Evolutionary conservation across 495 filamentous ascomycete species (phyloP), one percentile per base, ranked within the genome.

Genomic region (Lophiostoma macrostomum): DNA sequence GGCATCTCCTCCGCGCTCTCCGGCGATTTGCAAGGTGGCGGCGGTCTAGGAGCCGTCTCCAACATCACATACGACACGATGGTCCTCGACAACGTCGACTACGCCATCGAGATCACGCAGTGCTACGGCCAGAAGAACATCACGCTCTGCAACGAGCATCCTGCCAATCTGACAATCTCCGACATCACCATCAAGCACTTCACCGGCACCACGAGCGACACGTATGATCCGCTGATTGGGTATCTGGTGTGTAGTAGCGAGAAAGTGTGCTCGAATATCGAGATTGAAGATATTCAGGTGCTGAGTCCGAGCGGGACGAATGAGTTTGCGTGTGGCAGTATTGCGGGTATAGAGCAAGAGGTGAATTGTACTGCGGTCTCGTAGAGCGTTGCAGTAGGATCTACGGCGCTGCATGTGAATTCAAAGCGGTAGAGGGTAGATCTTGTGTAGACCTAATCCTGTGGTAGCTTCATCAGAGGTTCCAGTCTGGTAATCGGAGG

Each of bases 91-190:
- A 82, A 82, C 37, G 80, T 81, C 38, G 81, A 85, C 64, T 84
- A 79, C 46, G 79, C 77, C 4, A 82, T 85, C 53, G 80, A 84
- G 60, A 71, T 84, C 27, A 80, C 79, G 18, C 81, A 84, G 66
- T 85, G 81, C 69, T 84, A 85, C 54, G 81, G 81, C 2, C 80
- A 85, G 64, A 74, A 65, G 14, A 84, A 85, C 46, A 47, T 76
- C 28, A 83, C 82, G 6, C 71, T 84, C 11, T 85, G 82, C 58
- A 72, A 81, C 35, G 55, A 80, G 60, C 80, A 67, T 60, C 82
- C 82, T 34, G 78, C 76, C 36, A 76, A 73, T 31, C 63, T 84
- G 29, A 82, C 75, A 0, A 85, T 85, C 31, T 73, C 71, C 5
- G 76, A 83, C 20, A 43, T 60, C 34, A 32, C 30, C n/a, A 58